These are phyloP conservation scores for Cyamopsis tetragonoloba DNA, from an alignment of 306 rosid genomes.

Conservation along the genomic window DNA sequence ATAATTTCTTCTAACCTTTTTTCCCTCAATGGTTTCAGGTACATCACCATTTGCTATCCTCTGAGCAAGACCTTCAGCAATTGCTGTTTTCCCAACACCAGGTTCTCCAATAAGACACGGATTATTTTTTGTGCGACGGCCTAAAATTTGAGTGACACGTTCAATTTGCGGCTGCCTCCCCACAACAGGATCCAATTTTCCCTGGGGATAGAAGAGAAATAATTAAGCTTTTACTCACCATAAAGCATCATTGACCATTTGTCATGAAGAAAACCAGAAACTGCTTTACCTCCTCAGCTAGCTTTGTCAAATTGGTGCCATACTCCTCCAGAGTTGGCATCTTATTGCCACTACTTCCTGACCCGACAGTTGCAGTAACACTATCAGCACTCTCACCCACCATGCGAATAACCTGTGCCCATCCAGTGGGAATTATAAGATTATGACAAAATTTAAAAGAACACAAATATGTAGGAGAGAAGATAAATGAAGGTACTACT, in stretches of 20 bases:
- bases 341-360: slow-evolving; percentile 82
- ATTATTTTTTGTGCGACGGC: slow-evolving; percentile 90
- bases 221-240: neutral
- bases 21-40: slow-evolving; percentile 98
- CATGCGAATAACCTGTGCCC: slow-evolving; percentile 91
- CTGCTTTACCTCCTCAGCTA: slow-evolving; percentile 82
- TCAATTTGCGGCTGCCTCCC: slow-evolving; percentile 97
- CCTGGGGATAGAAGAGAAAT: slow-evolving; percentile 41
- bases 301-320: slow-evolving; percentile 93
- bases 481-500: slow-evolving; percentile 21
- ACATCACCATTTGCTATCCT: slow-evolving; percentile 93
- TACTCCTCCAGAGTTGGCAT: slow-evolving; percentile 98
- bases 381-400: slow-evolving; percentile 99
- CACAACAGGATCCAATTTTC: slow-evolving; percentile 95
- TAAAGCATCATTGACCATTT: slow-evolving; percentile 7
- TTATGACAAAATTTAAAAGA: neutral
- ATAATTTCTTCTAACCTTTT: slow-evolving; percentile 57
- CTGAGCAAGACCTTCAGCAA: slow-evolving; percentile 99
- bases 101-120: slow-evolving; percentile 99
- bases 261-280: neutral
- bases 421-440: slow-evolving; percentile 8
- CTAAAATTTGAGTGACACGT: slow-evolving; percentile 94
- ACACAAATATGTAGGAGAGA: neutral
- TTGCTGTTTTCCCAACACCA: slow-evolving; percentile 99
- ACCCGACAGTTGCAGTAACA: slow-evolving; percentile 85